These are phyloP conservation scores for Arthrobotrys megalospora DNA, from an alignment of 2,329 filamentous ascomycete genomes.

Conservation along the genomic window DNA sequence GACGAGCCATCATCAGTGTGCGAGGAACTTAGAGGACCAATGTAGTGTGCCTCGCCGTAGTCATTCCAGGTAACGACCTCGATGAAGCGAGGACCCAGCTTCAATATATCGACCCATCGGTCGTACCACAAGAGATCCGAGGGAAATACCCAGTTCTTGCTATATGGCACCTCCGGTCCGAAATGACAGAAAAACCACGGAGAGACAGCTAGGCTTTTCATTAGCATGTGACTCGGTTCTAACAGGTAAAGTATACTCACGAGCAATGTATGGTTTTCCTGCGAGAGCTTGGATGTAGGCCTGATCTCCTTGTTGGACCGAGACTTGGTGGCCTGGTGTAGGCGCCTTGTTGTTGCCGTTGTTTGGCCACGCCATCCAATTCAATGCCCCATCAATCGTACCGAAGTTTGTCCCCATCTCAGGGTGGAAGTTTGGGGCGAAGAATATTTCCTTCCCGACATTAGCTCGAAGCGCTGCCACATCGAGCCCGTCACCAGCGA, in stretches of 20 bases:
- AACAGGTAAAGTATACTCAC: neutral
- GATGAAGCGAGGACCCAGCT: conserved; percentile 71
- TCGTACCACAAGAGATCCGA: conserved; percentile 75
- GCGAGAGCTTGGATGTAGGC: conserved; percentile 67
- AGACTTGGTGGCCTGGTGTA: conserved; percentile 61
- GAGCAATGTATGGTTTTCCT: conserved; percentile 69
- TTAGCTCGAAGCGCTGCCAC: conserved; percentile 66
- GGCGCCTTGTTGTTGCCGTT: conserved; percentile 67
- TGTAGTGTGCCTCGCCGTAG: conserved; percentile 75
- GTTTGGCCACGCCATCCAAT: conserved; percentile 71
- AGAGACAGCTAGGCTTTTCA: conserved; percentile 66
- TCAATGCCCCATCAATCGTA: conserved; percentile 65
- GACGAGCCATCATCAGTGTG: conserved; percentile 70
- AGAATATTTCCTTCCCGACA: conserved; percentile 67
- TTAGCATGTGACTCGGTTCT: neutral
- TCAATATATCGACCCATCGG: conserved; percentile 73
- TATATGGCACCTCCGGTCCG: conserved; percentile 72
- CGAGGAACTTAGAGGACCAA: conserved; percentile 70
- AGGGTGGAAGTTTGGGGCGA: conserved; percentile 70
- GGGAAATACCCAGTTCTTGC: conserved; percentile 76
- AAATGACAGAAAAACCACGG: conserved; percentile 71
- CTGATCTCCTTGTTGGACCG: conserved; percentile 64
- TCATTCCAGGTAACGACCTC: conserved; percentile 75
- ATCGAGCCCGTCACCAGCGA: conserved; percentile 70
- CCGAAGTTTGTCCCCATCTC: conserved; percentile 64